Percentiles rank a stretch among this genome's conserved stretches.
Conservation (phyloP, 2,329 filamentous ascomycete species). For the Trichophyton mentagrophytes region DNA sequence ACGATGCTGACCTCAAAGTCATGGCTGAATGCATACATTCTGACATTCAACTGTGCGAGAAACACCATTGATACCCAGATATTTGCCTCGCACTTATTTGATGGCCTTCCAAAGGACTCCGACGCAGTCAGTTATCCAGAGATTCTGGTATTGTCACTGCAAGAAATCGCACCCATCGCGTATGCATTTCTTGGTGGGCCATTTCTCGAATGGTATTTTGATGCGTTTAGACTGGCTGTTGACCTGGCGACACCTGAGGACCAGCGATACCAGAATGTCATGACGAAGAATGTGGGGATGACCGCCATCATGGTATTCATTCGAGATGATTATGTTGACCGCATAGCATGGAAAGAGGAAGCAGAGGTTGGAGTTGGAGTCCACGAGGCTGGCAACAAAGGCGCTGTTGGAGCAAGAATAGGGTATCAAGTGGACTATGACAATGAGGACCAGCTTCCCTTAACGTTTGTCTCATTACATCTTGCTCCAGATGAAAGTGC, state of each 20-base stretch:
- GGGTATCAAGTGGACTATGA: conserved; percentile 39
- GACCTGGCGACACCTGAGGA: conserved; percentile 43
- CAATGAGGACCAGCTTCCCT: conserved; percentile 41
- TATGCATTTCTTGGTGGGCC: conserved; percentile 77
- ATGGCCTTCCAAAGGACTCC: conserved; percentile 41
- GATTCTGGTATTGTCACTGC: conserved; percentile 56
- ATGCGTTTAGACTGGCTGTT: conserved; percentile 57
- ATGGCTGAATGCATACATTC: neutral
- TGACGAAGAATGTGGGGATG: conserved; percentile 69
- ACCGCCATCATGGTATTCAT: conserved; percentile 81
- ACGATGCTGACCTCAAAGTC: neutral
- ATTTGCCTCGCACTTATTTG: conserved; percentile 59
- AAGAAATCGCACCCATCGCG: conserved; percentile 78
- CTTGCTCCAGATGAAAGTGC: conserved; percentile 78
- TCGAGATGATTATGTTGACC: conserved; percentile 43
- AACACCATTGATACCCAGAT: conserved; percentile 51
- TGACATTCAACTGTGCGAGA: conserved; percentile 5
- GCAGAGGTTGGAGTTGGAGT: conserved; percentile 75
- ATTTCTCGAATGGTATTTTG: conserved; percentile 63
- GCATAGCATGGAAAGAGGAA: conserved; percentile 55
- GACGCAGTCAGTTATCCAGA: conserved; percentile 48
- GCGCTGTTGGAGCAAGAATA: conserved; percentile 67
- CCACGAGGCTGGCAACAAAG: conserved; percentile 89
- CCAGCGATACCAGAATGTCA: conserved; percentile 54
- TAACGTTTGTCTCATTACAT: conserved; percentile 83